phyloP scores from a whole-genome alignment of 768 basidiomycete species.

The Mycena leptocephala region DNA sequence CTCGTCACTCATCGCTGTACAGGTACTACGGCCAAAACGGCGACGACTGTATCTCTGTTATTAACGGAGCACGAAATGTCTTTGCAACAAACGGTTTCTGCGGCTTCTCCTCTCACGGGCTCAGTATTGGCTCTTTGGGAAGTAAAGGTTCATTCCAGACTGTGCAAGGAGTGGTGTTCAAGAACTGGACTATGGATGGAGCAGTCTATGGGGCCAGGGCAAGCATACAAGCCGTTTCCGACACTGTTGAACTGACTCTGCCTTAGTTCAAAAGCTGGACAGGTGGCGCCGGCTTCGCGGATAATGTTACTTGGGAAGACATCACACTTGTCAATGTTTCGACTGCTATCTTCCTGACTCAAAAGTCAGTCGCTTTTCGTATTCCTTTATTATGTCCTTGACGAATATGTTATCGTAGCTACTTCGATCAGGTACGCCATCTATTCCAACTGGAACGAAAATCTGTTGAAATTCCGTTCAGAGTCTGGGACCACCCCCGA shows the following conservation, averaged over 20 bases:
- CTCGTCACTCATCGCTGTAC: neutral
- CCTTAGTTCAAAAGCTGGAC: slow-evolving; percentile 65
- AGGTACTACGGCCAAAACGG: slow-evolving; percentile 63
- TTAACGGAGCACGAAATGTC: slow-evolving; percentile 62
- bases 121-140: slow-evolving; percentile 65
- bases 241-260: slow-evolving; percentile 31
- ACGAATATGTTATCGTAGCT: slow-evolving; percentile 49
- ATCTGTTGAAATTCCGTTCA: slow-evolving; percentile 8
- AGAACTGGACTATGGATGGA: slow-evolving; percentile 67
- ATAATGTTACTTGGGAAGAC: slow-evolving; percentile 65
- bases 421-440: slow-evolving; percentile 61
- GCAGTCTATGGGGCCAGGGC: slow-evolving; percentile 64
- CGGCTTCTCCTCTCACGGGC: slow-evolving; percentile 64
- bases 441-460: too few relatives aligned
- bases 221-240: slow-evolving; percentile 25
- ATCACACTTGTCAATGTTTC: slow-evolving; percentile 61
- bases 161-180: slow-evolving; percentile 62
- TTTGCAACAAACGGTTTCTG: slow-evolving; percentile 62
- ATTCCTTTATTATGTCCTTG: neutral
- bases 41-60: slow-evolving; percentile 66
- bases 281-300: slow-evolving; percentile 63
- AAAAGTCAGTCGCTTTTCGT: slow-evolving; percentile 49
- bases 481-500: slow-evolving; percentile 54
- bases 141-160: slow-evolving; percentile 56
- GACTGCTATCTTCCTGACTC: slow-evolving; percentile 63